Base-by-base conservation (phyloP, 176 grass and related monocot species). In the Carex parvula region DNA sequence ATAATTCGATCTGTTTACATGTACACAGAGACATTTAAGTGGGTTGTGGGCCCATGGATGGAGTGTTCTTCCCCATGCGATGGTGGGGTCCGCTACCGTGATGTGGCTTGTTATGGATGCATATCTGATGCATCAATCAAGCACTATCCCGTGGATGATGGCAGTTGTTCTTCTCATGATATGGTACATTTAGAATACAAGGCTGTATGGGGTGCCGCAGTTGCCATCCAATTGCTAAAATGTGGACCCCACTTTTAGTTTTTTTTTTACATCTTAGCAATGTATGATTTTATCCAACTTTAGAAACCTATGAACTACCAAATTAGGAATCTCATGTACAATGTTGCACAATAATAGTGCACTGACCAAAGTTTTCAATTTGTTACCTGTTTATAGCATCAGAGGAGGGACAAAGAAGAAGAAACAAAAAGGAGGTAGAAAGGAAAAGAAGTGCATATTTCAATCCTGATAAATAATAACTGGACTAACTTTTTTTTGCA, bases 21-120 rank as follows among this genome's bases (percentile, higher is more conserved):
- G 60, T 79, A 67, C 54, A 55, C 81, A 97, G 91, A 91, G 87
- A 89, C 52, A 70, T 93, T 90, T 83, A 90, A 90, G 35, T 97
- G 94, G 94, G 87, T 97, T 80, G 83, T 77, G 78, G 87, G 91
- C 12, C 85, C 73, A 66, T 93, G 94, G 94, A 93, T 97, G 94
- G 86, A 85, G 16, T 97, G 91, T 61, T 97, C 94, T 41, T 91
- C 94, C 61, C 94, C 91, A 64, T 93, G 94, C 86, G 94, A 97
- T 85, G 94, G 91, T 76, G 91, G 94, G 29, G 10, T 93, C 29
- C 81, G 89, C 18, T 97, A 97, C 82, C 80, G 59, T 9, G 60
- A 82, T 10, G 80, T 82, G 14, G 80, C 10, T 17, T 97, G 94
- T 82, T 97, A 87, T 86, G 94, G 91, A 88, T 88, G 78, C 79